These are phyloP conservation scores for Colletotrichum tanaceti DNA, from an alignment of 2,329 filamentous ascomycete species.

Conservation along the genomic window DNA sequence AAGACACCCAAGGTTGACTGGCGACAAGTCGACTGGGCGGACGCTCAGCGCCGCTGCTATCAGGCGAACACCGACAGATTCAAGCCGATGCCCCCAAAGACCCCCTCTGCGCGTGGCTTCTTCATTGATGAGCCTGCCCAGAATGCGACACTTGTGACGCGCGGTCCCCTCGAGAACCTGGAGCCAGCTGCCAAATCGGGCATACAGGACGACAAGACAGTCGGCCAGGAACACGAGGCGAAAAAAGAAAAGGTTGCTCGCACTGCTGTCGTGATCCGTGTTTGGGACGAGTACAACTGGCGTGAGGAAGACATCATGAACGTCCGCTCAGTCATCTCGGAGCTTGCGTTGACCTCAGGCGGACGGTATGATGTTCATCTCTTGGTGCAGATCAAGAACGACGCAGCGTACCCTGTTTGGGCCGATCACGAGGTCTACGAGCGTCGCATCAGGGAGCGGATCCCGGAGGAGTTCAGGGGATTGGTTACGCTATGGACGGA, in stretches of 20 bases:
- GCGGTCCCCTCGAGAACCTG: constrained; percentile 33
- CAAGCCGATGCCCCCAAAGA: constrained; percentile 57
- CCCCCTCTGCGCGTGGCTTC: constrained; percentile 61
- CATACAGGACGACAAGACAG: constrained; percentile 5
- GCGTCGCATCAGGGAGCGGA: constrained; percentile 72
- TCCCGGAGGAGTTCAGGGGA: constrained; percentile 87
- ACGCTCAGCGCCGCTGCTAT: constrained; percentile 80
- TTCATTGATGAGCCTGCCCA: constrained; percentile 56
- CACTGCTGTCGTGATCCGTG: constrained; percentile 83
- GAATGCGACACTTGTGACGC: constrained; percentile 42
- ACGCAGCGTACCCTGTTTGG: constrained; percentile 81
- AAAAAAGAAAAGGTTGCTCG: constrained; percentile 59
- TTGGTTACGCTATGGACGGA: constrained; percentile 95
- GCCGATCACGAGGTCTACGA: constrained; percentile 77
- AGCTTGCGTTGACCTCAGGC: constrained; percentile 82
- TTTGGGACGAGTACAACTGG: constrained; percentile 85
- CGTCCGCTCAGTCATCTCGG: constrained; percentile 84
- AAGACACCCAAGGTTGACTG: constrained; percentile 80
- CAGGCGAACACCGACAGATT: constrained; percentile 78
- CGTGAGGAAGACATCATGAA: constrained; percentile 84
- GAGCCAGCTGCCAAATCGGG: constrained; percentile 25
- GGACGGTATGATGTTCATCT: constrained; percentile 90
- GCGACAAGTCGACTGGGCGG: constrained; percentile 80
- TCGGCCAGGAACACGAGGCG: constrained; percentile 42
- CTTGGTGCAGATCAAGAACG: constrained; percentile 84